Base-by-base conservation (phyloP, 2,329 filamentous ascomycete genomes). In the Calonectria hongkongensis region DNA sequence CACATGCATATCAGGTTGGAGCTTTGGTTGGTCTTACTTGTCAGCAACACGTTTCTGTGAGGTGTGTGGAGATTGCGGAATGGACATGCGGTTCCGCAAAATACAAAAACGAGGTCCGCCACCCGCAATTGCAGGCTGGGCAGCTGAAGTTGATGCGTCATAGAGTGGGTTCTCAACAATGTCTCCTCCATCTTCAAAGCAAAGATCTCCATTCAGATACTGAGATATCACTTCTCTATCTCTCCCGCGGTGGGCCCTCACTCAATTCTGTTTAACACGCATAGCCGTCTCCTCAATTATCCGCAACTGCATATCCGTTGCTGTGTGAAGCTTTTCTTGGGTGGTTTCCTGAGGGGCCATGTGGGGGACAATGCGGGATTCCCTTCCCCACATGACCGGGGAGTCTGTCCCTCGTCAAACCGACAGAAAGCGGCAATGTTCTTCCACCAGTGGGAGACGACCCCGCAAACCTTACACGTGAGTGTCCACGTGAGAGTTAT, bases 371-470 rank as follows among this genome's bases (percentile, higher is more conserved):
- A 33, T 15, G 50, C 21, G 12, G 33, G 54, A 28, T 12, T 8
- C 15, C 39, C 28, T 41, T 39, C 54, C n/a, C 54, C 54, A 41
- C 33, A 25, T 13, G 30, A 15, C 28, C 54, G 54, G 54, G 54
- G 54, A 58, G 33, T 60, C 36, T 10, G 51, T 43, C 18, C 48
- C 25, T 41, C 54, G 21, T 41, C 54, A 60, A 60, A 36, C 33
- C 33, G 33, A 36, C 8, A 10, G 13, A 7, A 25, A 27, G 12
- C 54, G 54, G 54, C 33, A 60, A 60, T 60, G 36, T 60, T 60
- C 54, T 60, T 60, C 54, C 54, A 60, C 54, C 54, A 60, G 54
- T 60, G 12, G 30, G 21, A 60, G 21, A 6, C 21, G 25, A 41
- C 33, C 54, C 54, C 54, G 36, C 54, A 60, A 36, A 13, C 3